Conservation (phyloP, 257 asterid species). For the Solanum chilense region DNA sequence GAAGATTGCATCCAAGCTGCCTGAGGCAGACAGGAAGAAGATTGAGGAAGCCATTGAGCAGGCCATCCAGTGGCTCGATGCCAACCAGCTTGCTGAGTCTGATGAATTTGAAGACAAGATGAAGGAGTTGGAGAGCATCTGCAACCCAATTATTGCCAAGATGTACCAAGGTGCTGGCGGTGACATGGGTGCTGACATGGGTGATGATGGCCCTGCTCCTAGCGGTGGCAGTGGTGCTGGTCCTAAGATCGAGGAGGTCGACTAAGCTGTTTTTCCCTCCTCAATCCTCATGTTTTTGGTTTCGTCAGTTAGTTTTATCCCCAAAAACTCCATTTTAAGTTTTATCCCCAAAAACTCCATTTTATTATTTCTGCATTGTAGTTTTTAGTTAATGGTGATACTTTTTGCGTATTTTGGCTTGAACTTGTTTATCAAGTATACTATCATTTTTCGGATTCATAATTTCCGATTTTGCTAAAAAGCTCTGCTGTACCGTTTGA, state of each 20-base stretch:
- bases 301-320: neutral
- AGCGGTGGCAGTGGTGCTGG: constrained; percentile 29
- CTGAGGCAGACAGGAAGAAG: constrained; percentile 18
- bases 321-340: neutral
- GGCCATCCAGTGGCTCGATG: constrained; percentile 21
- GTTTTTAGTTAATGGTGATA: neutral
- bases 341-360: neutral
- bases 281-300: neutral
- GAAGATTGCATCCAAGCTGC: constrained; percentile 59
- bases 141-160: neutral
- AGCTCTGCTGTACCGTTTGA: neutral
- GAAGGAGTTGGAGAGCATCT: constrained; percentile 8
- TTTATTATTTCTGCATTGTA: neutral
- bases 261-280: constrained; percentile 6
- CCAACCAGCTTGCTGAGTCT: constrained; percentile 20
- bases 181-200: constrained; percentile 32
- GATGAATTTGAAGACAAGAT: constrained; percentile 28
- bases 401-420: neutral
- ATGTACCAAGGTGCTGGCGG: constrained; percentile 22
- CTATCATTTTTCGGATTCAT: neutral
- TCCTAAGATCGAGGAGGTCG: constrained; percentile 61
- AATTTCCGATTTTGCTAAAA: neutral
- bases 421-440: neutral
- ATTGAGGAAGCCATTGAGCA: constrained; percentile 19
- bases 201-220: constrained; percentile 37